Evolutionary conservation across 495 filamentous ascomycete genomes (phyloP).

Genomic region (Collariella sp.): DNA sequence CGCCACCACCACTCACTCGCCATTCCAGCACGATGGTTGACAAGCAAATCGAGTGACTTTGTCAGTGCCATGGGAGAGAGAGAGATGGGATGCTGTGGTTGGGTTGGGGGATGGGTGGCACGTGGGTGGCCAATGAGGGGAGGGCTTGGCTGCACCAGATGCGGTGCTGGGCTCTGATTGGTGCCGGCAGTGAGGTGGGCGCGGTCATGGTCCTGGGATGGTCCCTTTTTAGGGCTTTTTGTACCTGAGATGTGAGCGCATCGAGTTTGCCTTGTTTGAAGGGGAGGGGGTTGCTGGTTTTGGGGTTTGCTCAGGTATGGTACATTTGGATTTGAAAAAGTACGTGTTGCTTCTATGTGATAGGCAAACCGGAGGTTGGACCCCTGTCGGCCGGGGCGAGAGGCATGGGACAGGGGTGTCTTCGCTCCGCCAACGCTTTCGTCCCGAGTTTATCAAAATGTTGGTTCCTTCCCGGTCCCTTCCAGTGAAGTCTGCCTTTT

Average conservation of each 20-base stretch:
- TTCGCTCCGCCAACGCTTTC: neutral
- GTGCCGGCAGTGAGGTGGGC: neutral
- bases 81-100: neutral
- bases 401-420: too few relatives aligned
- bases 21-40: too few relatives aligned
- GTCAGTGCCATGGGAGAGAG: neutral
- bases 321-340: neutral
- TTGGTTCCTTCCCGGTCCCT: neutral
- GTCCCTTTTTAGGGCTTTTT: neutral
- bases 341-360: too few relatives aligned
- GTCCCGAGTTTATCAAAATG: neutral
- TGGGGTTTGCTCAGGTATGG: too few relatives aligned
- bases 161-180: conserved; percentile 17
- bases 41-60: neutral
- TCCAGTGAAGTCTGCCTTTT: neutral
- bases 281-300: too few relatives aligned
- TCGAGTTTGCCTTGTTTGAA: neutral
- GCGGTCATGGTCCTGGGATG: neutral
- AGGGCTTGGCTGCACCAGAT: conserved; percentile 8
- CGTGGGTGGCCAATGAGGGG: conserved; percentile 13
- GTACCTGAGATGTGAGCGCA: conserved; percentile 3
- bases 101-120: neutral
- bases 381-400: too few relatives aligned
- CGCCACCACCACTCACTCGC: neutral
- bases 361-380: too few relatives aligned